These are phyloP conservation scores for Emericellopsis terricola DNA, from an alignment of 495 filamentous ascomycete species.

Conservation along the genomic window DNA sequence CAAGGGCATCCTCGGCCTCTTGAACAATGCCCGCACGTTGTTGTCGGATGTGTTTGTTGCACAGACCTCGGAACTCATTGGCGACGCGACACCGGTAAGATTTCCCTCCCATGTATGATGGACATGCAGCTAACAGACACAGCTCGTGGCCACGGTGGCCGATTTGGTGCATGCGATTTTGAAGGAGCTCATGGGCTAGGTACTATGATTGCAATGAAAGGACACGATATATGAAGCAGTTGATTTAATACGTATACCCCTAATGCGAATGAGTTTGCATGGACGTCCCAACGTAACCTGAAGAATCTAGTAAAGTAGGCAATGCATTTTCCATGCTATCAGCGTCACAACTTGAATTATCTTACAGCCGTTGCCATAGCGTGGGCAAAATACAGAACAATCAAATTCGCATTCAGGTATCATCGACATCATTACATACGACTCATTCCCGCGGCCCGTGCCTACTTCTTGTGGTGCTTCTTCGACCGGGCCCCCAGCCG, in stretches of 20 bases:
- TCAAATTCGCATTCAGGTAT: neutral
- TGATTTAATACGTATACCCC: too few relatives aligned
- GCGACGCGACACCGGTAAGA: constrained; percentile 31
- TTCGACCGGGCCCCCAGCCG: neutral
- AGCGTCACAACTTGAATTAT: too few relatives aligned
- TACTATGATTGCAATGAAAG: constrained; percentile 4
- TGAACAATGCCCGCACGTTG: constrained; percentile 21
- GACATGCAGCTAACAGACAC: constrained; percentile 3
- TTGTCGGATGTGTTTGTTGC: constrained; percentile 20
- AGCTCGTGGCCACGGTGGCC: constrained; percentile 17
- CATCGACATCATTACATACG: neutral
- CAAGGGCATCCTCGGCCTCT: constrained; percentile 20
- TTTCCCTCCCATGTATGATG: neutral
- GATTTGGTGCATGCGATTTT: constrained; percentile 17
- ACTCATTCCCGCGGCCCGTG: too few relatives aligned
- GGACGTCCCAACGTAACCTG: too few relatives aligned
- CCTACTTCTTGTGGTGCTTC: too few relatives aligned
- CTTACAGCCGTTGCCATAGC: too few relatives aligned
- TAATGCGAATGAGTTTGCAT: too few relatives aligned
- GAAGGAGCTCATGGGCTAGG: constrained; percentile 14
- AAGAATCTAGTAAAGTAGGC: too few relatives aligned
- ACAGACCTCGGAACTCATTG: constrained; percentile 30
- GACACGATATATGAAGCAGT: too few relatives aligned
- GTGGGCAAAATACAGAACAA: too few relatives aligned
- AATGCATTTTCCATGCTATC: too few relatives aligned